Evolutionary conservation across 2,329 filamentous ascomycete species (phyloP).

Genomic region (Claviceps citrina): DNA sequence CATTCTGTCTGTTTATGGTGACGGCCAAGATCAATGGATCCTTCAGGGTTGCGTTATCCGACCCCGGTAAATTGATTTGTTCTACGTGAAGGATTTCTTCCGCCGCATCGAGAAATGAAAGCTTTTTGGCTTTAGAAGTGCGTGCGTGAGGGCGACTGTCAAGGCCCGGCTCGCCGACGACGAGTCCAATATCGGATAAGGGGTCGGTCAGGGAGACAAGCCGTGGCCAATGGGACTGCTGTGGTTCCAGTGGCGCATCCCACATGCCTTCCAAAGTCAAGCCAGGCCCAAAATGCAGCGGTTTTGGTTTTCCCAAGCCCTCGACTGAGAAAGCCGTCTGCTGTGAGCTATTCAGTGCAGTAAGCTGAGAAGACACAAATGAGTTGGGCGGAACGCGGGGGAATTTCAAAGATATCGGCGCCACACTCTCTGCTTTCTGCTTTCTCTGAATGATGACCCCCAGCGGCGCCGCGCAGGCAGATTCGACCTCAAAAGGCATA

Average conservation of each 20-base stretch:
- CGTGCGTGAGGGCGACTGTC: slow-evolving; percentile 13
- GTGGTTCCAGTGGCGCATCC: slow-evolving; percentile 36
- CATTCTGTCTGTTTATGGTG: slow-evolving; percentile 63
- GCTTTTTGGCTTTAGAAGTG: slow-evolving; percentile 25
- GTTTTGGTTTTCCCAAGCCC: slow-evolving; percentile 38
- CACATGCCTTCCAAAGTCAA: slow-evolving; percentile 43
- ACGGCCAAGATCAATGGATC: slow-evolving; percentile 56
- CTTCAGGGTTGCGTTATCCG: slow-evolving; percentile 19
- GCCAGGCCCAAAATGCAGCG: slow-evolving; percentile 34
- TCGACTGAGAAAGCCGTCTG: slow-evolving; percentile 41
- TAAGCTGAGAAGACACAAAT: slow-evolving; percentile 57
- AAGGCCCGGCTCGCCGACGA: slow-evolving; percentile 46
- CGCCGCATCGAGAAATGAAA: slow-evolving; percentile 49
- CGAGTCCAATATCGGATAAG: slow-evolving; percentile 67
- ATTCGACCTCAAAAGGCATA: slow-evolving; percentile 86
- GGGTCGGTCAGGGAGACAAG: slow-evolving; percentile 78
- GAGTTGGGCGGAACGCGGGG: slow-evolving; percentile 63
- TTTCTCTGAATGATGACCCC: slow-evolving; percentile 81
- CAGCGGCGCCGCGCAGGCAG: slow-evolving; percentile 64
- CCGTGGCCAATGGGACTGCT: slow-evolving; percentile 50
- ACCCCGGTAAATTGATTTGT: slow-evolving; percentile 41
- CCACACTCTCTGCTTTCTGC: slow-evolving; percentile 34
- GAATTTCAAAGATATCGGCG: slow-evolving; percentile 38
- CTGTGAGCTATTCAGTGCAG: slow-evolving; percentile 34
- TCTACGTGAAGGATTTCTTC: slow-evolving; percentile 81